phyloP scores from a whole-genome alignment of 805 yeast genomes.

The Brettanomyces sp. region DNA sequence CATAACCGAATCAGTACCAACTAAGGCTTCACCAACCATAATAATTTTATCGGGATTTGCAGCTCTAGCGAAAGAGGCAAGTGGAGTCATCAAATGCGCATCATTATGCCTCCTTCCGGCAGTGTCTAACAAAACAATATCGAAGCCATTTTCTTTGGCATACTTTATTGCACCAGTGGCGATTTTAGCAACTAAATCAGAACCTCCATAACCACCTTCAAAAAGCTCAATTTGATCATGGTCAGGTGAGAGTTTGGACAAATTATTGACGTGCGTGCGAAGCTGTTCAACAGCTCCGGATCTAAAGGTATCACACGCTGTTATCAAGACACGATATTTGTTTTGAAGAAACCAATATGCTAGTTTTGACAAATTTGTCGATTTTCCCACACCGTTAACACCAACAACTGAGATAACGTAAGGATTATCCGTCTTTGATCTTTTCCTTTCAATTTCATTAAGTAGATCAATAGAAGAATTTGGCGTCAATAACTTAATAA shows the following conservation, averaged over 20 bases:
- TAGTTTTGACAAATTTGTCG: slow-evolving; percentile 86
- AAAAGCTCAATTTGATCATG: slow-evolving; percentile 56
- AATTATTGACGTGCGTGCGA: slow-evolving; percentile 83
- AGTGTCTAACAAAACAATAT: slow-evolving; percentile 87
- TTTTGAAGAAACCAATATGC: slow-evolving; percentile 95
- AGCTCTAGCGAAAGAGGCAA: slow-evolving; percentile 89
- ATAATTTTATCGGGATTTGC: slow-evolving; percentile 94
- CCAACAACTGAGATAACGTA: slow-evolving; percentile 97
- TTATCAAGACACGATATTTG: slow-evolving; percentile 74
- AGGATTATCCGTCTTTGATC: slow-evolving; percentile 39
- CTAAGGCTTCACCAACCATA: slow-evolving; percentile 98
- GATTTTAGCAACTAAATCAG: slow-evolving; percentile 85
- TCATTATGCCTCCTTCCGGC: slow-evolving; percentile 98
- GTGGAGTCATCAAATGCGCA: slow-evolving; percentile 87
- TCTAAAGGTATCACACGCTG: slow-evolving; percentile 96
- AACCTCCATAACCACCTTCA: slow-evolving; percentile 95
- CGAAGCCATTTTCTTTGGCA: slow-evolving; percentile 63
- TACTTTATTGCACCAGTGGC: slow-evolving; percentile 84
- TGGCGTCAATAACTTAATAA: slow-evolving; percentile 78
- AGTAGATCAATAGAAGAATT: slow-evolving; percentile 81
- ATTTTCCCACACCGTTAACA: slow-evolving; percentile 96
- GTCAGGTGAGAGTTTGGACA: slow-evolving; percentile 53
- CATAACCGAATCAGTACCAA: slow-evolving; percentile 93
- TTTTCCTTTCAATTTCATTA: slow-evolving; percentile 59
- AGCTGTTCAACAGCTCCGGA: slow-evolving; percentile 99